phyloP scores from a whole-genome alignment of 371 early-diverging fungal genomes.

The Mucor irregularis region DNA sequence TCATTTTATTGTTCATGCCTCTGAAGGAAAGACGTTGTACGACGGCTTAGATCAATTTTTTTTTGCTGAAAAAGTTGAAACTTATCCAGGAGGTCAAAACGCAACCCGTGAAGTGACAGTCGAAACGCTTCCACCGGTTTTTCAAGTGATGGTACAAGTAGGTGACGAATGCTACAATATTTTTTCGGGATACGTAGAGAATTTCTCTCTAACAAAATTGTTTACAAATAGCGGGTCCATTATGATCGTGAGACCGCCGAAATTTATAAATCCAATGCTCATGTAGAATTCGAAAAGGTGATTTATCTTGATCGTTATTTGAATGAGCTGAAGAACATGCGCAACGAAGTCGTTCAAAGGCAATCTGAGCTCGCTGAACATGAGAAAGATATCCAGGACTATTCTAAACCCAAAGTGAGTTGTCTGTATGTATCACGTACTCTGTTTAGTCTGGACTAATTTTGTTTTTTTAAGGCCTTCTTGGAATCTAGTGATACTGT shows the following conservation, averaged over 20 bases:
- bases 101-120: slow-evolving; percentile 58
- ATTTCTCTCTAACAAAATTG: neutral
- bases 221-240: slow-evolving; percentile 56
- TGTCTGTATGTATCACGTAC: neutral
- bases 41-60: slow-evolving; percentile 70
- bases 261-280: slow-evolving; percentile 68
- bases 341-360: slow-evolving; percentile 35
- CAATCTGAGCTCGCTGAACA: slow-evolving; percentile 31
- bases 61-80: slow-evolving; percentile 46
- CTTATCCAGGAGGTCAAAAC: slow-evolving; percentile 52
- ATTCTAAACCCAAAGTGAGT: slow-evolving; percentile 34
- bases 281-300: slow-evolving; percentile 51
- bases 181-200: neutral
- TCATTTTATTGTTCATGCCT: slow-evolving; percentile 65
- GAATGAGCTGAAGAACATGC: slow-evolving; percentile 30
- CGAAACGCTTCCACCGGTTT: slow-evolving; percentile 57
- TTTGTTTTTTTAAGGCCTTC: no score
- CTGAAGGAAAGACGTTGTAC: slow-evolving; percentile 57
- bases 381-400: slow-evolving; percentile 26
- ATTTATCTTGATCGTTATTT: slow-evolving; percentile 64
- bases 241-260: slow-evolving; percentile 60
- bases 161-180: neutral
- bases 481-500: slow-evolving; percentile 42
- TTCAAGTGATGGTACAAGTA: slow-evolving; percentile 66
- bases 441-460: no score